Conservation (phyloP, 345 rosid genomes). For the Bretschneidera sinensis region DNA sequence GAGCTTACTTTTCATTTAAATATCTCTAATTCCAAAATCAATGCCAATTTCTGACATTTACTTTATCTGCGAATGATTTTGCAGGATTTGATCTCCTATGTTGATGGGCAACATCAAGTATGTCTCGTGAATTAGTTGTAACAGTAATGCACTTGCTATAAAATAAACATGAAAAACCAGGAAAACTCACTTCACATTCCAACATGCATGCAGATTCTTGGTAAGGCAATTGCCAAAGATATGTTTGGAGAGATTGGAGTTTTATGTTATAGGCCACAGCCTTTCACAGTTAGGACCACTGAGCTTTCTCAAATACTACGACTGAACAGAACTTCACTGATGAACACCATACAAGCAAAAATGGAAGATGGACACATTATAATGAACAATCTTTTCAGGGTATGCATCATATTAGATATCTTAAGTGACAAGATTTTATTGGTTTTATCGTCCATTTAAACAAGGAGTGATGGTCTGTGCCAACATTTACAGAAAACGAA, state of each 20-base stretch:
- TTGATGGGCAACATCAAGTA: conserved; percentile 60
- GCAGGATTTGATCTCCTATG: conserved; percentile 49
- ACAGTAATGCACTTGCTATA: neutral
- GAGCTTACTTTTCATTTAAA: conserved; percentile 5
- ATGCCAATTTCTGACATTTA: conserved; percentile 6
- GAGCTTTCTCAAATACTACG: conserved; percentile 77
- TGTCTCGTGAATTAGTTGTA: conserved; percentile 5
- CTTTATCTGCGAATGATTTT: conserved; percentile 11
- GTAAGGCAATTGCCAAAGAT: conserved; percentile 62
- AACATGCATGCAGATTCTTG: conserved; percentile 45
- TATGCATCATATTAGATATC: too few species aligned
- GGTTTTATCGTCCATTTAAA: neutral
- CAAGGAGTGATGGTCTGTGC: conserved; percentile 22
- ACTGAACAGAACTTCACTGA: conserved; percentile 58
- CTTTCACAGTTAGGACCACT: conserved; percentile 66
- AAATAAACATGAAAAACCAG: conserved; percentile 3
- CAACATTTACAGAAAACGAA: conserved; percentile 48
- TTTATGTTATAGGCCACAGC: conserved; percentile 71
- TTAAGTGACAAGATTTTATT: too few species aligned
- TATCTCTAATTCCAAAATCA: neutral
- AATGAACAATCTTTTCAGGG: conserved; percentile 74
- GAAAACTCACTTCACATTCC: conserved; percentile 9
- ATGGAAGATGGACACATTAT: conserved; percentile 52
- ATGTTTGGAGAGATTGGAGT: conserved; percentile 84
- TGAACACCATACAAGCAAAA: conserved; percentile 52